These are phyloP conservation scores for Juglanconis sp. DNA, from an alignment of 2,329 filamentous ascomycete species.

Conservation along the genomic window DNA sequence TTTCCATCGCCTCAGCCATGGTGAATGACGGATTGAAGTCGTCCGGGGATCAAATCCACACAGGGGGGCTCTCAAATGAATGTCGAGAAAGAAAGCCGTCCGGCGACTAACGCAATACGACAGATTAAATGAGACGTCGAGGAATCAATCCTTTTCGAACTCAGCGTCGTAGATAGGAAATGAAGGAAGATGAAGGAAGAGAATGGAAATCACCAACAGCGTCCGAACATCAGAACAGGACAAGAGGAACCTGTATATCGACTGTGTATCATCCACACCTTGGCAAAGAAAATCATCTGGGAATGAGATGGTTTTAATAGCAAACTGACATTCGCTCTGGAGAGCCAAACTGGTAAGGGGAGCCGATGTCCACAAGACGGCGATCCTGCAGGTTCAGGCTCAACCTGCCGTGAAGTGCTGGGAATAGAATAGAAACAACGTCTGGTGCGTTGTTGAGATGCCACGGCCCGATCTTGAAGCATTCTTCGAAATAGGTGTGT, in stretches of 20 bases:
- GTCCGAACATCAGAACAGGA: slow-evolving; percentile 9
- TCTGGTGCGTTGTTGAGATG: slow-evolving; percentile 11
- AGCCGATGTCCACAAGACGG: slow-evolving; percentile 9
- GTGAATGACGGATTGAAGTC: slow-evolving; percentile 1
- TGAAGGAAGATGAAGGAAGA: slow-evolving; percentile 18
- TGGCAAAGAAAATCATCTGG: neutral
- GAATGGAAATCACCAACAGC: slow-evolving; percentile 13
- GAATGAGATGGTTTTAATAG: slow-evolving; percentile 7
- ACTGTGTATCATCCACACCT: too few relatives aligned
- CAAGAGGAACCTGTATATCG: neutral
- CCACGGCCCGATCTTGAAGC: slow-evolving; percentile 10
- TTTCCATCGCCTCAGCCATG: slow-evolving; percentile 22
- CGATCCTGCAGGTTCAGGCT: slow-evolving; percentile 14
- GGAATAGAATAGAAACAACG: slow-evolving; percentile 11
- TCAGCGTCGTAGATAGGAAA: slow-evolving; percentile 3
- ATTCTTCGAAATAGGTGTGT: slow-evolving; percentile 8
- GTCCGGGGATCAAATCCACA: neutral
- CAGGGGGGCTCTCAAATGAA: neutral
- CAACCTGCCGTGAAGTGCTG: neutral
- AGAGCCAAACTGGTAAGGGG: slow-evolving; percentile 3
- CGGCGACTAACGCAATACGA: slow-evolving; percentile 16
- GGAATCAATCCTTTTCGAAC: slow-evolving; percentile 7
- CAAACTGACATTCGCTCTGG: neutral
- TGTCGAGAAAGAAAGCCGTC: slow-evolving; percentile 5
- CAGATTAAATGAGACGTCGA: slow-evolving; percentile 17